Evolutionary conservation across 2,329 filamentous ascomycete species (phyloP), one percentile per base, ranked within the genome.

Genomic region (Zymoseptoria tritici): DNA sequence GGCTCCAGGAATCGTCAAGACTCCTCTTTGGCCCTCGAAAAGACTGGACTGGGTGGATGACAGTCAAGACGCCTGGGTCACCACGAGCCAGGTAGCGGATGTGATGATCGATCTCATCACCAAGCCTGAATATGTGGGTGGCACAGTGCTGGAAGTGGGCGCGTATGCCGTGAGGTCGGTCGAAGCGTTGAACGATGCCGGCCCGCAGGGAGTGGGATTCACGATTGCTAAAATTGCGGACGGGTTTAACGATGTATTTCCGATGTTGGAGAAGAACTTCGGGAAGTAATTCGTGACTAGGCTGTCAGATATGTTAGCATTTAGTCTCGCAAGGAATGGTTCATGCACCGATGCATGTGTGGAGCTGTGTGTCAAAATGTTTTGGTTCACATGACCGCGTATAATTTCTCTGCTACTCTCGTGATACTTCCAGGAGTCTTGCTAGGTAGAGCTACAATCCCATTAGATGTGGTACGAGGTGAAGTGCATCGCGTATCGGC

Each of bases 1-100:
- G 2, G 81, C 81, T n/a, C 83, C 83, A 0, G 83, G 82, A 0
- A 71, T 83, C 1, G 81, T 85, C 63, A 81, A 80, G 63, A 85
- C 83, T 22, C 50, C 50, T 19, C 22, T 52, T 5, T 52, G 50
- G 20, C 50, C 50, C 22, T 21, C 9, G 20, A 20, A 52, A 52
- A n/a, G 50, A 22, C 22, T 52, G 50, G 50, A 52, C 20, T 52
- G 50, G n/a, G 50, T 52, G 16, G 56, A 52, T 46, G 49, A 57
- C 2, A 29, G 52, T 13, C 36, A 57, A 13, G 56, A 57, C 22
- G 31, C n/a, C n/a, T 57, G 56, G 50, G 50, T 57, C 11, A 57
- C 50, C 13, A 52, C 49, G n/a, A 24, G 26, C 20, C 56, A 57
- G 31, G 50, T 57, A 9, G 49, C 56, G 8, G 56, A 57, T 22